phyloP scores from a whole-genome alignment of 75 land plant genomes.

The Pinus albicaulis region DNA sequence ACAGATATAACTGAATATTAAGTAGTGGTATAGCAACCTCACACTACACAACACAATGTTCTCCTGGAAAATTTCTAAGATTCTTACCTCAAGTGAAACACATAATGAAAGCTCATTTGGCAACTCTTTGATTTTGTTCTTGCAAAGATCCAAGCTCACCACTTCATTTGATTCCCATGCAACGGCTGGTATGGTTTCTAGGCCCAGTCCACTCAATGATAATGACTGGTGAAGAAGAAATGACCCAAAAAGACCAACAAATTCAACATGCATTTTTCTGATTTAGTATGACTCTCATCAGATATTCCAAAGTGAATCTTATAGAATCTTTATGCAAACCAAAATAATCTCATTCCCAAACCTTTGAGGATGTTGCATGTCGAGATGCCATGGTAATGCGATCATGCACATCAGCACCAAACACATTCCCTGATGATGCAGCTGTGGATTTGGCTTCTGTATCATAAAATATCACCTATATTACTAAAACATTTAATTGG shows the following conservation, averaged over 20 bases:
- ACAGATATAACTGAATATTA: not conserved
- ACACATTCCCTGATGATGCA: conserved; percentile 37
- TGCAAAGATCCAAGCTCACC: conserved; percentile 67
- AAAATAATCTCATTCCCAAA: conserved; percentile 13
- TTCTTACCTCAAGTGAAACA: conserved; percentile 70
- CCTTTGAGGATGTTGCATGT: conserved; percentile 84
- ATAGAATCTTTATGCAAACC: not conserved
- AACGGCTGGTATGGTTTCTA: conserved; percentile 65
- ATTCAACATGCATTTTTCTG: not conserved
- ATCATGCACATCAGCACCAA: conserved; percentile 44
- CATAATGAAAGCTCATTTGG: conserved; percentile 77
- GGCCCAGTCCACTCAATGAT: conserved; percentile 44
- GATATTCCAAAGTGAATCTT: not conserved
- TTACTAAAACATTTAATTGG: not conserved
- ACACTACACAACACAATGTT: not conserved
- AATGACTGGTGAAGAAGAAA: conserved; percentile 54
- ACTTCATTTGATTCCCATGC: conserved; percentile 66
- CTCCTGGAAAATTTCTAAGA: not conserved
- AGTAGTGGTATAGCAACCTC: not conserved
- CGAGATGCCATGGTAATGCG: conserved; percentile 69
- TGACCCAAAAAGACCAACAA: not conserved
- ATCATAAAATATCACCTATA: not conserved
- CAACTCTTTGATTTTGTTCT: conserved; percentile 69
- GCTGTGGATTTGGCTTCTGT: conserved; percentile 20
- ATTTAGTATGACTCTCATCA: conserved; percentile 6